A percentile compares a stretch with the other conserved stretches of the same genome.
Evolutionary conservation across 176 grass and related monocot species (phyloP).

Genomic region (Carex littledalei): DNA sequence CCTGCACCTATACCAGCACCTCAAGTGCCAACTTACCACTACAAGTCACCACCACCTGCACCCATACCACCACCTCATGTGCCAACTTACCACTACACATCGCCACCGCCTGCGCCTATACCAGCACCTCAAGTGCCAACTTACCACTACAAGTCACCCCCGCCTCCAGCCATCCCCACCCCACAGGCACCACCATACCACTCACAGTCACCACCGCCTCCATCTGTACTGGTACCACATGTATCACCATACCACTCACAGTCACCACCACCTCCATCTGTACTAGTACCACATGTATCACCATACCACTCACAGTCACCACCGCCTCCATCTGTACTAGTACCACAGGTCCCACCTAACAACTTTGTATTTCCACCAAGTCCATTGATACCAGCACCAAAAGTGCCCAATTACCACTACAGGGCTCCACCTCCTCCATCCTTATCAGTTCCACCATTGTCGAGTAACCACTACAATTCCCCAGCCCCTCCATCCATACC

Average conservation of each 20-base stretch:
- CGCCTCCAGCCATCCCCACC: slow-evolving; percentile 22
- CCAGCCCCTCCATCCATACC: slow-evolving; percentile 10
- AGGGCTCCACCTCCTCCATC: slow-evolving; percentile 32
- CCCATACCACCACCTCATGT: slow-evolving; percentile 27
- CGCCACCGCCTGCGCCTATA: slow-evolving; percentile 24
- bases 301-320: slow-evolving; percentile 12
- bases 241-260: background rate
- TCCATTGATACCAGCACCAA: background rate
- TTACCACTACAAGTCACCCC: slow-evolving; percentile 35
- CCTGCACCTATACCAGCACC: slow-evolving; percentile 24
- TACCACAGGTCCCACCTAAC: slow-evolving; percentile 20
- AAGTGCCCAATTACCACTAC: slow-evolving; percentile 15
- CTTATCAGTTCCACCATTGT: background rate
- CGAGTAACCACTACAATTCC: slow-evolving; percentile 24
- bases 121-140: slow-evolving; percentile 22
- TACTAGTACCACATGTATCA: slow-evolving; percentile 17
- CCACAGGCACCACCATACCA: slow-evolving; percentile 31
- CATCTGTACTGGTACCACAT: too few species aligned
- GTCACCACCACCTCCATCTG: slow-evolving; percentile 37
- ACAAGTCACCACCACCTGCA: slow-evolving; percentile 33
- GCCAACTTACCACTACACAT: slow-evolving; percentile 32
- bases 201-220: too few species aligned
- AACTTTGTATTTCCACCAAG: slow-evolving; percentile 22
- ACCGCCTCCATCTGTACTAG: slow-evolving; percentile 33
- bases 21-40: slow-evolving; percentile 23